Evolutionary conservation across 148 eudicot species (phyloP).

Genomic region (Chenopodium berlandieri): DNA sequence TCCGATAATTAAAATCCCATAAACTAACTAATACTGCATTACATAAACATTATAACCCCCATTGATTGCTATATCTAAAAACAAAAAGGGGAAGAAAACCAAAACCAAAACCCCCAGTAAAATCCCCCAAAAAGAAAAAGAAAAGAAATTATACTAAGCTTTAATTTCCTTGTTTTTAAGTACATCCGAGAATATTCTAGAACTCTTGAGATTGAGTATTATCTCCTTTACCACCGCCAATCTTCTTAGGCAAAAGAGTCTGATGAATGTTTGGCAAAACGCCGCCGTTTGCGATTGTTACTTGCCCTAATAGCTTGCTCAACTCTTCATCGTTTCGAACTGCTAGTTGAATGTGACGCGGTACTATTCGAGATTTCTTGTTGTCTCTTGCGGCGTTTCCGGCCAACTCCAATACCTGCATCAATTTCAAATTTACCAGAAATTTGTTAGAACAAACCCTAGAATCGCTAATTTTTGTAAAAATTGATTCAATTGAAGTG

Average conservation of each 20-base stretch:
- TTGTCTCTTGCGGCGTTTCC: slow-evolving; percentile 50
- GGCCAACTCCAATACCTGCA: slow-evolving; percentile 43
- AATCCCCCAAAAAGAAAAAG: not conserved
- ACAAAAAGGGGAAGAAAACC: not conserved
- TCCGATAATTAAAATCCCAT: not conserved
- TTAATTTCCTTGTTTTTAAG: not conserved
- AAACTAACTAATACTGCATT: slow-evolving; percentile 6
- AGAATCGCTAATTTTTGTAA: not conserved
- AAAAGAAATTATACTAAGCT: not conserved
- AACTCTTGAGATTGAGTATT: slow-evolving; percentile 41
- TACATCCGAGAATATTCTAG: slow-evolving; percentile 15
- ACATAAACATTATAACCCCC: not conserved
- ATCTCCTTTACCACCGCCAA: slow-evolving; percentile 29
- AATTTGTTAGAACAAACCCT: not conserved
- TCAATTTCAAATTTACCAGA: not conserved
- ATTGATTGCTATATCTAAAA: not conserved
- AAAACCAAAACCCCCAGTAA: not conserved
- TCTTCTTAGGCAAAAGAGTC: slow-evolving; percentile 34
- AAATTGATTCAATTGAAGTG: no score
- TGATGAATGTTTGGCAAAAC: slow-evolving; percentile 41
- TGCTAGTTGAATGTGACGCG: slow-evolving; percentile 43
- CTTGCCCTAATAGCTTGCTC: slow-evolving; percentile 41
- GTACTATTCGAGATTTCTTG: slow-evolving; percentile 42
- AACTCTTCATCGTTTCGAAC: slow-evolving; percentile 45
- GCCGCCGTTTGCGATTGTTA: slow-evolving; percentile 44